A percentile compares a stretch with the other conserved stretches of the same genome.
Conservation (phyloP, 2,329 filamentous ascomycete genomes). For the Thelonectria olida region DNA sequence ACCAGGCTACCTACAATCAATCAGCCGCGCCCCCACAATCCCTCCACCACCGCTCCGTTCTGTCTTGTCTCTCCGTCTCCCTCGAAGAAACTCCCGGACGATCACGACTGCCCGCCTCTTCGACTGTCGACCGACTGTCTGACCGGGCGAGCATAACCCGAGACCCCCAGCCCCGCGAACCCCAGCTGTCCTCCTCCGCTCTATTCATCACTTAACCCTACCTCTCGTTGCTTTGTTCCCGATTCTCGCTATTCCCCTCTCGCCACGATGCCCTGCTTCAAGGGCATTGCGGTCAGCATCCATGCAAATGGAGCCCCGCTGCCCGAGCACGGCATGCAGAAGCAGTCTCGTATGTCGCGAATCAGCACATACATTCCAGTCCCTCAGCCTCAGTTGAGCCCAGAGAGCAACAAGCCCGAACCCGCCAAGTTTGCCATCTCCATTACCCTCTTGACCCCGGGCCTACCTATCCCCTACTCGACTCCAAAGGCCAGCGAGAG, state of each 20-base stretch:
- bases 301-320: slow-evolving; percentile 84
- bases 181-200: not conserved
- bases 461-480: slow-evolving; percentile 90
- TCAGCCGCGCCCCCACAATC: slow-evolving; percentile 35
- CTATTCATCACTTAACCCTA: slow-evolving; percentile 17
- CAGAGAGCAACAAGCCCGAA: slow-evolving; percentile 78
- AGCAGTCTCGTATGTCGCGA: slow-evolving; percentile 87
- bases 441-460: slow-evolving; percentile 91
- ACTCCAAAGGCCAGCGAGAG: slow-evolving; percentile 81
- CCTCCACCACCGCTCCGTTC: slow-evolving; percentile 38
- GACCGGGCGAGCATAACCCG: not conserved
- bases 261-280: slow-evolving; percentile 88
- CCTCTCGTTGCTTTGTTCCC: slow-evolving; percentile 9
- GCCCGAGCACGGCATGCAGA: slow-evolving; percentile 93
- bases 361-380: slow-evolving; percentile 98
- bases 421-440: slow-evolving; percentile 98
- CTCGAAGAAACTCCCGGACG: slow-evolving; percentile 34
- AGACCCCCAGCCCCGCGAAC: not conserved
- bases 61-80: slow-evolving; percentile 30
- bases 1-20: slow-evolving; percentile 11
- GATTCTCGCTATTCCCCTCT: slow-evolving; percentile 19
- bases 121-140: not conserved
- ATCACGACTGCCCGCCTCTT: slow-evolving; percentile 26
- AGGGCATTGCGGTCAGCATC: slow-evolving; percentile 98
- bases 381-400: slow-evolving; percentile 78